phyloP scores from a whole-genome alignment of 495 filamentous ascomycete genomes.

The Aspergillus bertholletiae region DNA sequence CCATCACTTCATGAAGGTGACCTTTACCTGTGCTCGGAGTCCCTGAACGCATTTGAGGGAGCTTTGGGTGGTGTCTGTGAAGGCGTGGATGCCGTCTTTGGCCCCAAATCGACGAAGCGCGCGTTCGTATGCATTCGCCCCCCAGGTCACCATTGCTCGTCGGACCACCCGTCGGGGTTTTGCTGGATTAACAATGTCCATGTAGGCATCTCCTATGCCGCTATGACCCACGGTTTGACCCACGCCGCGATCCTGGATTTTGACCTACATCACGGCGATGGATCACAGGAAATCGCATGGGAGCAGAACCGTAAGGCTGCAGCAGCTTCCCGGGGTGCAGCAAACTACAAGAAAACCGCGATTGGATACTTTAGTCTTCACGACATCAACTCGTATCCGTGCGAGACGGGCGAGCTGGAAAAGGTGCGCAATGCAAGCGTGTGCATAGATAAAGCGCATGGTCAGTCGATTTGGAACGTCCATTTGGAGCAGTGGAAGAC shows the following conservation, averaged over 20 bases:
- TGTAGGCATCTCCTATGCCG: conserved; percentile 88
- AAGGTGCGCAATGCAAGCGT: conserved; percentile 89
- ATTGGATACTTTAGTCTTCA: conserved; percentile 96
- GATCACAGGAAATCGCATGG: conserved; percentile 90
- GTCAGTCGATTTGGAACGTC: conserved; percentile 94
- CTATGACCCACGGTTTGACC: conserved; percentile 75
- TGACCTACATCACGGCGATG: conserved; percentile 94
- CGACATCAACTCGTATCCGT: conserved; percentile 97
- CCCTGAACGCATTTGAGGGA: conserved; percentile 81
- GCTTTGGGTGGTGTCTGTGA: conserved; percentile 87
- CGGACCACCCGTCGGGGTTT: conserved; percentile 84
- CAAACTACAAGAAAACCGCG: conserved; percentile 70
- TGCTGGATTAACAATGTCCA: conserved; percentile 99
- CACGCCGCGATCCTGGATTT: conserved; percentile 97
- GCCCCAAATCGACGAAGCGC: conserved; percentile 50
- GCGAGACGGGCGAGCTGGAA: conserved; percentile 81
- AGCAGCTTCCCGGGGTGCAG: conserved; percentile 58
- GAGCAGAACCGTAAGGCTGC: conserved; percentile 66
- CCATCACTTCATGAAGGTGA: conserved; percentile 73
- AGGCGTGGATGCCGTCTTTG: conserved; percentile 83
- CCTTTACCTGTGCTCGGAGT: conserved; percentile 83
- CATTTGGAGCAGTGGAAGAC: conserved; percentile 85
- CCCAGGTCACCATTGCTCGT: conserved; percentile 92
- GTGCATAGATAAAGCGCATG: conserved; percentile 87
- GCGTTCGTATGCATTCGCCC: conserved; percentile 84